A percentile compares a stretch with the other conserved stretches of the same genome.
phyloP scores from a whole-genome alignment of 345 rosid species.

The Hevea brasiliensis region DNA sequence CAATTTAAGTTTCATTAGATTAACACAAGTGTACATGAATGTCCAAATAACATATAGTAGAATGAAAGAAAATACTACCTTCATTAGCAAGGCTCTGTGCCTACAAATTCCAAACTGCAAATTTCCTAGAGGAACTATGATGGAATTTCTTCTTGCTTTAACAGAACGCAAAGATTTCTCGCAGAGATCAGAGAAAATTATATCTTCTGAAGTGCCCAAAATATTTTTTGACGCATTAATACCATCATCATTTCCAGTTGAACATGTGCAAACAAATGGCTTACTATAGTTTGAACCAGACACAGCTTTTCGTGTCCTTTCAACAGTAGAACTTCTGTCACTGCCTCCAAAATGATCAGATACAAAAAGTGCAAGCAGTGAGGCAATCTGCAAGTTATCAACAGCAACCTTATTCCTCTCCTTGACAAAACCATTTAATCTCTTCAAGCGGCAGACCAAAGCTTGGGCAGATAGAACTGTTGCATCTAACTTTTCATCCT shows the following conservation, averaged over 20 bases:
- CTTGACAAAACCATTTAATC: conserved; percentile 42
- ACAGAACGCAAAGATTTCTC: conserved; percentile 72
- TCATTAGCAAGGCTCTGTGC: conserved; percentile 89
- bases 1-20: conserved; percentile 25
- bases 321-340: conserved; percentile 64
- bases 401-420: conserved; percentile 38
- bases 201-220: conserved; percentile 46
- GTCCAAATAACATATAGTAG: neutral
- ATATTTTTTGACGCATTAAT: conserved; percentile 38
- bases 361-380: conserved; percentile 86
- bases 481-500: conserved; percentile 89
- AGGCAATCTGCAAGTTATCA: conserved; percentile 63
- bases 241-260: conserved; percentile 63
- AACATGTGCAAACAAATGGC: conserved; percentile 91
- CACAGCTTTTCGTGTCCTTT: conserved; percentile 64
- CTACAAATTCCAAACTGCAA: conserved; percentile 91
- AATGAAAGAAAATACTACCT: conserved; percentile 46
- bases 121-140: conserved; percentile 79
- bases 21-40: conserved; percentile 6
- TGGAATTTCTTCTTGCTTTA: conserved; percentile 63
- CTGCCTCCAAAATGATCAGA: conserved; percentile 99
- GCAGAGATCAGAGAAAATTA: conserved; percentile 65
- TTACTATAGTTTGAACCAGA: conserved; percentile 82
- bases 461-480: conserved; percentile 67
- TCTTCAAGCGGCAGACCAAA: conserved; percentile 58